Evolutionary conservation across 208 protist species (phyloP), one percentile per base, ranked within the genome.

Genomic region (Crithidia expoeki): DNA sequence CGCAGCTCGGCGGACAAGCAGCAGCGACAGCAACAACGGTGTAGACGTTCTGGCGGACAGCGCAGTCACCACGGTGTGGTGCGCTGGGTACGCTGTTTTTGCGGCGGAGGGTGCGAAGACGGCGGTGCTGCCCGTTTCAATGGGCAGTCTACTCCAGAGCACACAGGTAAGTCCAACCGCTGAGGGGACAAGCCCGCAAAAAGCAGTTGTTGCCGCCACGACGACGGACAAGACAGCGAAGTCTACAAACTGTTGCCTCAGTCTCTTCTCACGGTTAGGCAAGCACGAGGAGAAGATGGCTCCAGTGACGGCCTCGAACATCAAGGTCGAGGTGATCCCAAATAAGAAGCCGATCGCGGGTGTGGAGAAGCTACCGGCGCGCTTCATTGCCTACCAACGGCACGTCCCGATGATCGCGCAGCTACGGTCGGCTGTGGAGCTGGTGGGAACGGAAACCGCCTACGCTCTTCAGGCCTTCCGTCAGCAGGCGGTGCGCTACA

Each of bases 41-140:
- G 36, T 42, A 6, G 36, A n/a, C n/a, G n/a, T n/a, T n/a, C n/a
- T n/a, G n/a, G n/a, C 51, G 11, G 32, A 34, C 12, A 49, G 36
- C 2, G 77, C 55, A 19, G 61, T 65, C 46, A 42, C n/a, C 5
- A 85, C 76, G 3, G 80, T 89, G 14, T 93, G 81, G 80, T 92
- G 87, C 56, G 83, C 75, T 12, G 90, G 90, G n/a, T 90, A 93
- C 72, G 78, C 62, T 5, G 70, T 89, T 1, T 66, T 88, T 14
- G 27, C 55, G 42, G 52, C 83, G 25, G 52, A 42, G 25, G 52
- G 58, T 25, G 62, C 80, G n/a, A 69, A 68, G 52, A 80, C 76
- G 5, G 72, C 58, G 2, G 79, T 75, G 12, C 51, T 84, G 23
- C 68, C 84, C 6, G 53, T 86, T n/a, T 34, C 60, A 19, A 33